These are phyloP conservation scores for Zhuliangozyma blackwelliae DNA, from an alignment of 1,139 yeast species.

Conservation along the genomic window DNA sequence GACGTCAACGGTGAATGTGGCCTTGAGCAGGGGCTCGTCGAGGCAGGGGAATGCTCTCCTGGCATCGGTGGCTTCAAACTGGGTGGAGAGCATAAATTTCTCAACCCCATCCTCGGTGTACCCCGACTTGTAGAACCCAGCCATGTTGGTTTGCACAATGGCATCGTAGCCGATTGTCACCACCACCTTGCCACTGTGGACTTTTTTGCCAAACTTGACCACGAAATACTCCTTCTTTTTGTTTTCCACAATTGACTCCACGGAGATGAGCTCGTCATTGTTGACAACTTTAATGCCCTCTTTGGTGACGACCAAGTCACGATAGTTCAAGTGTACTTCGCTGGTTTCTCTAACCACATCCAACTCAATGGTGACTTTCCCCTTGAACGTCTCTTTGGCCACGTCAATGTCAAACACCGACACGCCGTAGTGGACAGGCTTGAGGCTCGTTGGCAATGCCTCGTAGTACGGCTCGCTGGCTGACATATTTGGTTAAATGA, in stretches of 20 bases:
- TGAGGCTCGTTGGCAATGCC: conserved; percentile 40
- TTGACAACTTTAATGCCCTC: conserved; percentile 11
- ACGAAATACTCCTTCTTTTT: conserved; percentile 25
- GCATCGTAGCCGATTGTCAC: conserved; percentile 44
- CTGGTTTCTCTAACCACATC: conserved; percentile 26
- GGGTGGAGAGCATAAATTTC: conserved; percentile 71
- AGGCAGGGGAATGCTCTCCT: conserved; percentile 82
- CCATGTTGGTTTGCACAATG: conserved; percentile 55
- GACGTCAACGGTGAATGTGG: conserved; percentile 63
- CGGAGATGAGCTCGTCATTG: conserved; percentile 6
- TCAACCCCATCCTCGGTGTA: conserved; percentile 58
- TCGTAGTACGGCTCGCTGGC: conserved; percentile 26
- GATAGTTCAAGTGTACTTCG: conserved; percentile 40
- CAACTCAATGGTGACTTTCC: conserved; percentile 39
- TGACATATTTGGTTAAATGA: no score
- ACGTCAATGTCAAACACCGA: conserved; percentile 34
- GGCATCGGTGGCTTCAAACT: conserved; percentile 83
- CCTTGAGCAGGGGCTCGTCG: conserved; percentile 76
- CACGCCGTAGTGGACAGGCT: conserved; percentile 43
- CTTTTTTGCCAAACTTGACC: conserved; percentile 16
- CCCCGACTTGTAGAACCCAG: conserved; percentile 77
- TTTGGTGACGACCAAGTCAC: conserved; percentile 26
- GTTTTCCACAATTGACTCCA: conserved; percentile 17
- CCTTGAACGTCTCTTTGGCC: conserved; percentile 31
- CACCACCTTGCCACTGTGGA: conserved; percentile 12